Evolutionary conservation across 2,329 filamentous ascomycete species (phyloP).

Genomic region (Sclerotinia borealis): DNA sequence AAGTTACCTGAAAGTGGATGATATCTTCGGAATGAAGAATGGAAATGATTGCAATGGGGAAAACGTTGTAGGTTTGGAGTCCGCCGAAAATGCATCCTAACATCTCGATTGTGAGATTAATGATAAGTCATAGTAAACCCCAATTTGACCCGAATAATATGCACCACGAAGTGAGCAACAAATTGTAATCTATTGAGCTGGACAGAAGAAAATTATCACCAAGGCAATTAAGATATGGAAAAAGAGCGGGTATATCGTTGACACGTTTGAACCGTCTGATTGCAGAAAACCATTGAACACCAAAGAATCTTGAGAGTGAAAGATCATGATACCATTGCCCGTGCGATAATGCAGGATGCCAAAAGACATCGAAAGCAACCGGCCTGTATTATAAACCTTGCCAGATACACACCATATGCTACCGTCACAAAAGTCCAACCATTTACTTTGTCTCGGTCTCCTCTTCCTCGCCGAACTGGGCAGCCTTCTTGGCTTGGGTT

Average conservation of each 20-base stretch:
- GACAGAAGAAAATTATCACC: background rate
- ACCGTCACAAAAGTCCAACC: conserved; percentile 27
- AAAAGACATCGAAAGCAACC: conserved; percentile 31
- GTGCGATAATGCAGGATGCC: conserved; percentile 33
- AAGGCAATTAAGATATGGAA: background rate
- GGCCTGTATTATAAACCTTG: conserved; percentile 31
- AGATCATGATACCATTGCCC: conserved; percentile 34
- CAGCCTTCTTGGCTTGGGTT: conserved; percentile 82
- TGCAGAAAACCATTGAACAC: conserved; percentile 15
- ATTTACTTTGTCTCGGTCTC: conserved; percentile 35
- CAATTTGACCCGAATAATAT: background rate
- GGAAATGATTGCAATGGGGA: background rate
- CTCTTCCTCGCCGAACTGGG: conserved; percentile 67
- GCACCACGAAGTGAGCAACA: background rate
- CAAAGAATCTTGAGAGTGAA: conserved; percentile 14
- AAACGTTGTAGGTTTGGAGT: background rate
- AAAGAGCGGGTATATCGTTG: conserved; percentile 4
- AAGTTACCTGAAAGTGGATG: background rate
- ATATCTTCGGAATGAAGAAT: background rate
- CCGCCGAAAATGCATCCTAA: background rate
- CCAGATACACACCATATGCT: conserved; percentile 33
- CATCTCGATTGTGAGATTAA: background rate
- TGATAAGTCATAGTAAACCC: background rate
- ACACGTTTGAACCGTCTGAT: conserved; percentile 13
- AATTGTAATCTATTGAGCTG: background rate